These are phyloP conservation scores for Mycothermus thermophilus DNA, from an alignment of 495 filamentous ascomycete species.

Conservation along the genomic window DNA sequence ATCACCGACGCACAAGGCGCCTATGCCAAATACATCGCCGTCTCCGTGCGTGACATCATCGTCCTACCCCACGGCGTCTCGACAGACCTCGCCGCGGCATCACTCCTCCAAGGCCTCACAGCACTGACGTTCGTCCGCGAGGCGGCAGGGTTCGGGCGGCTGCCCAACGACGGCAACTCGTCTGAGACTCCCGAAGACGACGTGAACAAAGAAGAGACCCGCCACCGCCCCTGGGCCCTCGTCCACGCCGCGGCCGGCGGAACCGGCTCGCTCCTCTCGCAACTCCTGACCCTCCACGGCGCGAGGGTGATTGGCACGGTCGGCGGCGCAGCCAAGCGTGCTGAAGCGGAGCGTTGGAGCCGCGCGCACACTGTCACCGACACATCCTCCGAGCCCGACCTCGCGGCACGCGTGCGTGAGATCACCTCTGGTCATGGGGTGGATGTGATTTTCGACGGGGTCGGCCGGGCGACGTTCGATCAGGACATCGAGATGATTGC, in stretches of 20 bases:
- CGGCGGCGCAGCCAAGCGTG: constrained; percentile 56
- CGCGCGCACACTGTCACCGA: constrained; percentile 65
- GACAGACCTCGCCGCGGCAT: constrained; percentile 50
- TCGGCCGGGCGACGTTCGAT: constrained; percentile 82
- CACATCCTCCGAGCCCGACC: constrained; percentile 53
- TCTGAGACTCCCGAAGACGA: background rate
- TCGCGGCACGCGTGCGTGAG: constrained; percentile 50
- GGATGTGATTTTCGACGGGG: constrained; percentile 73
- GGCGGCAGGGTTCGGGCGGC: constrained; percentile 42
- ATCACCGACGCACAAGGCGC: constrained; percentile 39
- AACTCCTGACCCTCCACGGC: constrained; percentile 58
- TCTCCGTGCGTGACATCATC: constrained; percentile 39
- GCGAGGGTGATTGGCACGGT: constrained; percentile 78
- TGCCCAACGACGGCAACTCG: background rate
- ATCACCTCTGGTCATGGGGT: constrained; percentile 60
- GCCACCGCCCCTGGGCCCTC: constrained; percentile 62
- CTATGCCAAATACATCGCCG: constrained; percentile 66
- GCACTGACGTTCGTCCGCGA: constrained; percentile 74
- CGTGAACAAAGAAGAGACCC: constrained; percentile 23
- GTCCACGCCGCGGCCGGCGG: constrained; percentile 88
- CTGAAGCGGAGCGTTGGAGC: constrained; percentile 47
- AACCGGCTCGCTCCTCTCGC: constrained; percentile 63
- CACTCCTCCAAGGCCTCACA: constrained; percentile 72
- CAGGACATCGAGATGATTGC: constrained; percentile 61
- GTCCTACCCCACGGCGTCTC: constrained; percentile 51